Conservation (phyloP, 257 asterid species). For the Oldenlandia corymbosa region DNA sequence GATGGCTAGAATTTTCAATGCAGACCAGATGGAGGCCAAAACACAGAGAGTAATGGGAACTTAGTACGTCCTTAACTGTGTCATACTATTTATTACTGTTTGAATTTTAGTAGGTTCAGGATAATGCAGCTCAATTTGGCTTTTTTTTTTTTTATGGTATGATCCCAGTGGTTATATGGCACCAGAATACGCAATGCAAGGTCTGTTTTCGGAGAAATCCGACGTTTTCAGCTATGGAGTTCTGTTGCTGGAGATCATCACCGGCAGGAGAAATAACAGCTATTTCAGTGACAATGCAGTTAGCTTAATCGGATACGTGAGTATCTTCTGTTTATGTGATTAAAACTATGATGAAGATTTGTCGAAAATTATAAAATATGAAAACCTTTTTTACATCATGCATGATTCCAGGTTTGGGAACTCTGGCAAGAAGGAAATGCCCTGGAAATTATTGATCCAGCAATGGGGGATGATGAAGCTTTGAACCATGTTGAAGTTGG, state of each 20-base stretch:
- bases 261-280: conserved; percentile 24
- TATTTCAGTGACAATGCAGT: conserved; percentile 3
- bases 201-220: conserved; percentile 29
- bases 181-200: conserved; percentile 41
- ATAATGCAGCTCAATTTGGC: no score
- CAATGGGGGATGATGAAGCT: conserved; percentile 10
- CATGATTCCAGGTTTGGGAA: conserved; percentile 26
- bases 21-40: conserved; percentile 27
- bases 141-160: no score
- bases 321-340: conserved; percentile 8
- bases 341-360: neutral
- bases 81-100: neutral
- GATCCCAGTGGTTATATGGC: conserved; percentile 41
- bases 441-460: conserved; percentile 20
- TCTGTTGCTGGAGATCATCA: conserved; percentile 24
- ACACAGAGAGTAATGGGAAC: conserved; percentile 34
- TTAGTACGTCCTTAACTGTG: conserved; percentile 22
- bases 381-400: neutral
- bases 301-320: conserved; percentile 27
- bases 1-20: conserved; percentile 31
- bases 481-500: conserved; percentile 9
- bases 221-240: conserved; percentile 34
- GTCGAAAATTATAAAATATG: neutral
- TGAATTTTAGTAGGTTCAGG: no score
- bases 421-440: conserved; percentile 23